These are phyloP conservation scores for Picochlorum costavermella DNA, from an alignment of 139 green algal genomes.

Conservation along the genomic window DNA sequence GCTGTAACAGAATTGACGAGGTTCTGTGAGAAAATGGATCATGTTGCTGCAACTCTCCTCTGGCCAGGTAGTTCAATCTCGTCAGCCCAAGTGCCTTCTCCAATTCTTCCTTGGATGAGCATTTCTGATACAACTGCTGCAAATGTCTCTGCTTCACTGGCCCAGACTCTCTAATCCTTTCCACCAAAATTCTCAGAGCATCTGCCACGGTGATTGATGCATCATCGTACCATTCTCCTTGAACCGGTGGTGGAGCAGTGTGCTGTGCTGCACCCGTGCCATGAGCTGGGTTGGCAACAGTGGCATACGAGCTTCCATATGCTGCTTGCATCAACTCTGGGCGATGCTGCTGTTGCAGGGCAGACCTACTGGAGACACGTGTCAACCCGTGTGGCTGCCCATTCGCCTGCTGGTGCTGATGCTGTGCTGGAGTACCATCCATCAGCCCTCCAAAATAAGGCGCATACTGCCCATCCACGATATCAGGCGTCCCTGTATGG, in stretches of 20 bases:
- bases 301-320: no score
- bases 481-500: no score
- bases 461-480: no score
- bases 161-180: constrained; percentile 21
- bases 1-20: constrained; percentile 19
- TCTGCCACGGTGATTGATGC: constrained; percentile 17
- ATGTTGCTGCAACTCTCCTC: constrained; percentile 33
- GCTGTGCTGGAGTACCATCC: no score
- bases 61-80: constrained; percentile 32
- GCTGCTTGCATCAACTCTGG: no score
- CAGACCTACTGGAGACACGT: neutral
- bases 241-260: no score
- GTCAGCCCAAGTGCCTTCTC: constrained; percentile 33
- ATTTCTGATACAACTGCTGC: constrained; percentile 33
- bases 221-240: constrained; percentile 26
- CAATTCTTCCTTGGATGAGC: constrained; percentile 25
- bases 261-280: no score
- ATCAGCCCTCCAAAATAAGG: neutral
- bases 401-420: no score
- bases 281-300: no score
- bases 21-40: constrained; percentile 31
- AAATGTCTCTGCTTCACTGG: constrained; percentile 36
- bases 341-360: neutral
- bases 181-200: constrained; percentile 27
- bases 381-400: no score